These are phyloP conservation scores for Scleroderma bovista DNA, from an alignment of 768 basidiomycete genomes.

Conservation along the genomic window DNA sequence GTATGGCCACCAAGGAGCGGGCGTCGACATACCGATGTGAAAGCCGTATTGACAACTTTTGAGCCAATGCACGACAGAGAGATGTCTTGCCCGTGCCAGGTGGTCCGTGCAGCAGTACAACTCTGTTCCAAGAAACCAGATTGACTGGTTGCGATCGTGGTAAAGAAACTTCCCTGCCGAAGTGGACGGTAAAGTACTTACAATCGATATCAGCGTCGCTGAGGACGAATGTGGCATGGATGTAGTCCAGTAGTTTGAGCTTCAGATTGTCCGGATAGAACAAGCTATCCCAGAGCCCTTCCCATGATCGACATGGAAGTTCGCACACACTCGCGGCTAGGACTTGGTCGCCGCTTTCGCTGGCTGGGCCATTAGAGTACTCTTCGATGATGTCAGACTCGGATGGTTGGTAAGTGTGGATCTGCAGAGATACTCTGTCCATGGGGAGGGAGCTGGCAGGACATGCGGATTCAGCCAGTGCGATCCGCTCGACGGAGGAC, in stretches of 20 bases:
- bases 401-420: slow-evolving; percentile 85
- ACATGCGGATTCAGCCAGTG: slow-evolving; percentile 65
- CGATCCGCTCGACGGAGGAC: slow-evolving; percentile 71
- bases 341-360: slow-evolving; percentile 57
- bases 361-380: slow-evolving; percentile 52
- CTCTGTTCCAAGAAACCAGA: slow-evolving; percentile 91
- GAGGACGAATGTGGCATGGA: slow-evolving; percentile 90
- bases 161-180: too few relatives aligned
- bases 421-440: slow-evolving; percentile 59
- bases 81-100: slow-evolving; percentile 98
- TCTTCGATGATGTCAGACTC: slow-evolving; percentile 68
- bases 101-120: slow-evolving; percentile 92
- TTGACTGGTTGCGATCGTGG: slow-evolving; percentile 59
- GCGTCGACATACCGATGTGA: slow-evolving; percentile 58
- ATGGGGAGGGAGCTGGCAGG: slow-evolving; percentile 49
- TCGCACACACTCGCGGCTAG: slow-evolving; percentile 89
- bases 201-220: slow-evolving; percentile 85
- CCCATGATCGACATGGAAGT: slow-evolving; percentile 76
- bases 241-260: slow-evolving; percentile 83
- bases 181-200: too few relatives aligned
- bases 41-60: slow-evolving; percentile 89
- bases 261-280: slow-evolving; percentile 86
- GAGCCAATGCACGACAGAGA: slow-evolving; percentile 88
- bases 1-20: neutral
- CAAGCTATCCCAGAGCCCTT: slow-evolving; percentile 90